Percentiles rank a stretch among this genome's conserved stretches.
These are phyloP conservation scores for Fraxinus dipetala DNA, from an alignment of 305 asterid species.

Conservation along the genomic window DNA sequence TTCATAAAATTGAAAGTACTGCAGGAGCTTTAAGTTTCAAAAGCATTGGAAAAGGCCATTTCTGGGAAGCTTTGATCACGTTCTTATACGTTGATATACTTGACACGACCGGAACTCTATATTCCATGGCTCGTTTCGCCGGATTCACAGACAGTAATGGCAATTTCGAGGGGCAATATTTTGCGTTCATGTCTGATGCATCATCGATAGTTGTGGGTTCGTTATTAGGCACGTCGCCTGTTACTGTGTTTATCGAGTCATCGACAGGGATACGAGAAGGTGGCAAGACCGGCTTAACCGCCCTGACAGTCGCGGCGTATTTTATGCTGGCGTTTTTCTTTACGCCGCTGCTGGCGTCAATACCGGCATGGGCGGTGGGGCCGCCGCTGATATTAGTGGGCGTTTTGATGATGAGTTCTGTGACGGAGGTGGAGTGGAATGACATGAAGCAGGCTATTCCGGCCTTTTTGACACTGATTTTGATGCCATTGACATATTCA, in stretches of 20 bases:
- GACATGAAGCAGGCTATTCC: conserved; percentile 94
- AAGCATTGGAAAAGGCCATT: conserved; percentile 49
- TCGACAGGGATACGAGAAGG: conserved; percentile 96
- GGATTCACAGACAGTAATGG: conserved; percentile 67
- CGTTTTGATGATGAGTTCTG: conserved; percentile 89
- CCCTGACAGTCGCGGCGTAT: conserved; percentile 80
- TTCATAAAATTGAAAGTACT: conserved; percentile 67
- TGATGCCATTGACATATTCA: conserved; percentile 92
- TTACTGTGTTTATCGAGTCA: conserved; percentile 80
- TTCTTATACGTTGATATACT: conserved; percentile 80
- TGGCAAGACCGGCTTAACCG: conserved; percentile 86
- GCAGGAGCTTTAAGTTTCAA: conserved; percentile 86
- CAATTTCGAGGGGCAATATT: conserved; percentile 83
- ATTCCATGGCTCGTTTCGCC: conserved; percentile 91
- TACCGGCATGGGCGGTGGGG: conserved; percentile 99
- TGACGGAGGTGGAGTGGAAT: conserved; percentile 87
- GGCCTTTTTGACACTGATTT: conserved; percentile 72
- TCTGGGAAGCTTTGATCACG: conserved; percentile 84
- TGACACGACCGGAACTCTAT: conserved; percentile 84
- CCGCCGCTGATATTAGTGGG: conserved; percentile 93
- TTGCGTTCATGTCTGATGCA: conserved; percentile 92
- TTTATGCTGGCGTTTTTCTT: conserved; percentile 73
- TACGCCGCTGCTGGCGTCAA: conserved; percentile 89
- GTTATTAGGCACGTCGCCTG: conserved; percentile 82
- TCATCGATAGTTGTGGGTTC: conserved; percentile 79